Percentiles rank a stretch among this genome's conserved stretches.
Evolutionary conservation across 129 eudicot species (phyloP).

Genomic region (Helichrysum umbraculigerum): DNA sequence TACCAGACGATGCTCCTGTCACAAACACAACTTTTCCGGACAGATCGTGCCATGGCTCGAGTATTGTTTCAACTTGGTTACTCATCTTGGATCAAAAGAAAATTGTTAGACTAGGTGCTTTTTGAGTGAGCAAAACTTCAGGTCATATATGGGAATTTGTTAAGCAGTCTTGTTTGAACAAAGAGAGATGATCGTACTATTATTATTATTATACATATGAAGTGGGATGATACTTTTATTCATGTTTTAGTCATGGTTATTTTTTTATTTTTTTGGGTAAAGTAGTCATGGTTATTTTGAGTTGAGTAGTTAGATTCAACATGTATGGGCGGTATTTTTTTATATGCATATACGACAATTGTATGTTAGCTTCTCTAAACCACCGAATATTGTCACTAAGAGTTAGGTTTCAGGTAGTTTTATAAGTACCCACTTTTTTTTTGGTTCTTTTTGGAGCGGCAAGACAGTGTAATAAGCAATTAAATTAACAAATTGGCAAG

Average conservation of each 20-base stretch:
- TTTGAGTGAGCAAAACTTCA: neutral
- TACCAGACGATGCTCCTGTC: conserved; percentile 51
- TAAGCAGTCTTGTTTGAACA: conserved; percentile 9
- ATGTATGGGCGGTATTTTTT: neutral
- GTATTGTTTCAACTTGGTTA: conserved; percentile 12
- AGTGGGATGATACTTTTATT: neutral
- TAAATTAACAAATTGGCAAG: no score
- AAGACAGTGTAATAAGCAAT: no score
- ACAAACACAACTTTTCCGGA: conserved; percentile 44
- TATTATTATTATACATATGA: no score
- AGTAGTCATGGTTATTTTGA: neutral
- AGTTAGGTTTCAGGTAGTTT: neutral
- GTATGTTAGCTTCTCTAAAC: neutral
- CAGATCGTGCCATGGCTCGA: conserved; percentile 47
- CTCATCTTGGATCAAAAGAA: conserved; percentile 4
- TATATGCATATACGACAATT: neutral
- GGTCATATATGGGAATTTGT: neutral
- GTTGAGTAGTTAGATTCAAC: neutral
- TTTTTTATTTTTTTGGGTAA: no score
- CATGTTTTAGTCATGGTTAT: neutral
- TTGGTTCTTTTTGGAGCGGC: no score
- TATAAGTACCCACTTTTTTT: no score
- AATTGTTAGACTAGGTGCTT: neutral
- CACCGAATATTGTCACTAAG: neutral
- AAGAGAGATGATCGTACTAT: neutral